Evolutionary conservation across 352 stramenopile species (phyloP).

Genomic region (Aphanomyces euteiches): DNA sequence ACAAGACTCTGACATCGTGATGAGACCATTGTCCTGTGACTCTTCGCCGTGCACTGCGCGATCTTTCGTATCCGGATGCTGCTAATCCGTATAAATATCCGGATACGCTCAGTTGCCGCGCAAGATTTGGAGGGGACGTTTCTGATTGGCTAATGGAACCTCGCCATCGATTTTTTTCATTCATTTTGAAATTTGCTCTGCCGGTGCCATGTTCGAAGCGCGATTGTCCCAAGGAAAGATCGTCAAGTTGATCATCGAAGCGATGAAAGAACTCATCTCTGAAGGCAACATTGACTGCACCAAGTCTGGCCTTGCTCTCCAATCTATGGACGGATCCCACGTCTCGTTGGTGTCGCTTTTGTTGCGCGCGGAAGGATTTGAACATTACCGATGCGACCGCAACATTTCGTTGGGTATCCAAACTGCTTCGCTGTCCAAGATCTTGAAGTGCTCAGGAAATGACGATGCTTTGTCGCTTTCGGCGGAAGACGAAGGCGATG

Average conservation of each 20-base stretch:
- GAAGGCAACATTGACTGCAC: slow-evolving; percentile 98
- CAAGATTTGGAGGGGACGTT: slow-evolving; percentile 29
- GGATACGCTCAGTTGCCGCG: slow-evolving; percentile 7
- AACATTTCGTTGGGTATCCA: slow-evolving; percentile 97
- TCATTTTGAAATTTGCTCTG: slow-evolving; percentile 14
- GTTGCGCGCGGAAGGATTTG: slow-evolving; percentile 92
- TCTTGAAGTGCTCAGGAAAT: slow-evolving; percentile 99
- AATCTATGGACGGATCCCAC: slow-evolving; percentile 99
- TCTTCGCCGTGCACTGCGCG: too few species aligned
- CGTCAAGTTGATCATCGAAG: slow-evolving; percentile 99
- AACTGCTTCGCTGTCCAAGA: slow-evolving; percentile 97
- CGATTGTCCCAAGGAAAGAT: slow-evolving; percentile 93
- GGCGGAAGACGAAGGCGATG: slow-evolving; percentile 96
- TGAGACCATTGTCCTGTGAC: too few species aligned
- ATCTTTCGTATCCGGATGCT: not conserved
- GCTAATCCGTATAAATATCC: slow-evolving; percentile 21
- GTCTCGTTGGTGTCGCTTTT: slow-evolving; percentile 96
- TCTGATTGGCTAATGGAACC: slow-evolving; percentile 17
- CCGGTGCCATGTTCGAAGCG: slow-evolving; percentile 97
- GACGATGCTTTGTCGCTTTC: slow-evolving; percentile 98
- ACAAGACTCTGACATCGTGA: too few species aligned
- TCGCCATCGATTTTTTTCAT: not conserved
- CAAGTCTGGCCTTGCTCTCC: slow-evolving; percentile 88
- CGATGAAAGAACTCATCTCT: slow-evolving; percentile 98
- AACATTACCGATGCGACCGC: slow-evolving; percentile 98